Evolutionary conservation across 2,329 filamentous ascomycete species (phyloP).

Genomic region (Colletotrichum destructivum): DNA sequence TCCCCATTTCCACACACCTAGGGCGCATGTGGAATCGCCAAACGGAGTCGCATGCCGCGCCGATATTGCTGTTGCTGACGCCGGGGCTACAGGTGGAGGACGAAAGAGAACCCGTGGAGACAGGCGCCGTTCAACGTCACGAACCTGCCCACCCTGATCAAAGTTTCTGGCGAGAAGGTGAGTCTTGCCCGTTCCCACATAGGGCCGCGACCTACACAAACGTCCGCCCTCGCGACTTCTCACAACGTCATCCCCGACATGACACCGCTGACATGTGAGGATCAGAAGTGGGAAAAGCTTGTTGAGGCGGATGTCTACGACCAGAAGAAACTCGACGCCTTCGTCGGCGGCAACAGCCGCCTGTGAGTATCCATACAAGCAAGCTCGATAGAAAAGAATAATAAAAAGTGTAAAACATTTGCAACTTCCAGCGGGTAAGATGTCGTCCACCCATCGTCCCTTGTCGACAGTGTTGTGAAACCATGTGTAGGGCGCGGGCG

Average conservation of each 20-base stretch:
- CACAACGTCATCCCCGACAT: background rate
- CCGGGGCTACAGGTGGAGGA: slow-evolving; percentile 31
- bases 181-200: background rate
- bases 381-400: background rate
- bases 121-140: slow-evolving; percentile 41
- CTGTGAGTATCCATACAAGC: background rate
- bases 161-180: slow-evolving; percentile 34
- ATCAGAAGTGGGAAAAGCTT: slow-evolving; percentile 37
- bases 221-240: background rate
- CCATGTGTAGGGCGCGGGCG: too few relatives aligned
- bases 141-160: slow-evolving; percentile 39
- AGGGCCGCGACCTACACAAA: background rate
- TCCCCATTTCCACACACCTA: background rate
- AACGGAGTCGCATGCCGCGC: background rate
- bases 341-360: slow-evolving; percentile 25
- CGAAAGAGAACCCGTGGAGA: slow-evolving; percentile 39
- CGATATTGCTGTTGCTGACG: background rate
- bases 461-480: too few relatives aligned
- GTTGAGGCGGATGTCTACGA: slow-evolving; percentile 40
- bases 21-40: too few relatives aligned
- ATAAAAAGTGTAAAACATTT: too few relatives aligned
- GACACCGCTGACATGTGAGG: slow-evolving; percentile 16
- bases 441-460: too few relatives aligned
- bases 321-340: slow-evolving; percentile 38
- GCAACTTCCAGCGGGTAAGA: background rate